Evolutionary conservation across 2,329 filamentous ascomycete species (phyloP).

Genomic region (Phialophora verrucosa): DNA sequence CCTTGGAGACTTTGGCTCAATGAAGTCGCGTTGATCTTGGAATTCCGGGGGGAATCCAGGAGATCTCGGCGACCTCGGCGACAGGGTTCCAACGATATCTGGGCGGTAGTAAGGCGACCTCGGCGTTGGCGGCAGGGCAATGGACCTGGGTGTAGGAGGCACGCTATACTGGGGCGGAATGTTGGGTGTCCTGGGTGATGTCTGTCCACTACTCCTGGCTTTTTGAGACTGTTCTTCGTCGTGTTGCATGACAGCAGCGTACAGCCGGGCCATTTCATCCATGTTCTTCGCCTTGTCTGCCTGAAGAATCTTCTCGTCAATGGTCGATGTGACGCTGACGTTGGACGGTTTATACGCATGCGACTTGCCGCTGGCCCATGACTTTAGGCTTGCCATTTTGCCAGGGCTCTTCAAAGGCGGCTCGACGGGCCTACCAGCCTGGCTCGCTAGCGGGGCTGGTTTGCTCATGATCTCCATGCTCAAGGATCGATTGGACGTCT

Average conservation of each 20-base stretch:
- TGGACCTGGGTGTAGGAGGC: slow-evolving; percentile 42
- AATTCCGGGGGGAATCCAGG: slow-evolving; percentile 42
- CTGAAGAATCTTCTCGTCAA: slow-evolving; percentile 78
- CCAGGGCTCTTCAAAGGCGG: slow-evolving; percentile 44
- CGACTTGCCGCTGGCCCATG: slow-evolving; percentile 48
- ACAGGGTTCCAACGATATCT: slow-evolving; percentile 16
- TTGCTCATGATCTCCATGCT: slow-evolving; percentile 64
- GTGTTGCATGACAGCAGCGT: slow-evolving; percentile 89
- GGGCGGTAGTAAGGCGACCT: slow-evolving; percentile 30
- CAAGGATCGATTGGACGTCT: slow-evolving; percentile 58
- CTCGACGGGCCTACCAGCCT: slow-evolving; percentile 28
- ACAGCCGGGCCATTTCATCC: slow-evolving; percentile 85
- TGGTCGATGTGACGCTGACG: slow-evolving; percentile 67
- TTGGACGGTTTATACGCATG: slow-evolving; percentile 51
- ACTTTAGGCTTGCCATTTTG: slow-evolving; percentile 47
- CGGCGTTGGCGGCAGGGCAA: slow-evolving; percentile 26
- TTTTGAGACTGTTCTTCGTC: slow-evolving; percentile 60
- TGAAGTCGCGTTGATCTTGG: slow-evolving; percentile 36
- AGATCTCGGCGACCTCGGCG: slow-evolving; percentile 30
- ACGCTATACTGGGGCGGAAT: slow-evolving; percentile 31
- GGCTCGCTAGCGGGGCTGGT: slow-evolving; percentile 40
- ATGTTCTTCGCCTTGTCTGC: slow-evolving; percentile 76
- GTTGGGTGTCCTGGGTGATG: slow-evolving; percentile 33
- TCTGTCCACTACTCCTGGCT: slow-evolving; percentile 31
- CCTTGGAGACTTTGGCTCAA: slow-evolving; percentile 21